Evolutionary conservation across 2,329 filamentous ascomycete genomes (phyloP).

Genomic region (Colletotrichum sp.): DNA sequence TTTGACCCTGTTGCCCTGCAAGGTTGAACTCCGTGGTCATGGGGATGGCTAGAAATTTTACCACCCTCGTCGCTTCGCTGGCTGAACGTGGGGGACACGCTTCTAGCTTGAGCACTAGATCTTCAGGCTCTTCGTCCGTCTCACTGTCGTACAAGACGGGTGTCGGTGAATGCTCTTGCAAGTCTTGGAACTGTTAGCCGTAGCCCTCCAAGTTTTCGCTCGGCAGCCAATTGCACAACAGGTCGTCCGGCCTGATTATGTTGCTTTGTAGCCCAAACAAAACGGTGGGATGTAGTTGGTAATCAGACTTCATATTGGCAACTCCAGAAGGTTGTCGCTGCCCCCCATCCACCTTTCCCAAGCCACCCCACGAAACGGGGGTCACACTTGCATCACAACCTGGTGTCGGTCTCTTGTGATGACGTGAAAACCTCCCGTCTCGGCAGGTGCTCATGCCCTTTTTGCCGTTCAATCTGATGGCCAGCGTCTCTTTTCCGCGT

Average conservation of each 20-base stretch:
- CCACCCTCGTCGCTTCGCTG: not conserved
- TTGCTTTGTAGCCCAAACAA: not conserved
- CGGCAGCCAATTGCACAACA: not conserved
- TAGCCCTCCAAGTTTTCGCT: not conserved
- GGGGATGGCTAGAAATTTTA: not conserved
- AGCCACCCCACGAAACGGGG: slow-evolving; percentile 18
- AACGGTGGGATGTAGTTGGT: slow-evolving; percentile 6
- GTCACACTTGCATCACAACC: slow-evolving; percentile 12
- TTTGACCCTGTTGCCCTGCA: not conserved
- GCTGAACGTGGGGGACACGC: not conserved
- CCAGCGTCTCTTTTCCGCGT: not conserved
- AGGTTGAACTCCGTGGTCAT: not conserved
- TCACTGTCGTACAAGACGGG: not conserved
- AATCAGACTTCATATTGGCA: not conserved
- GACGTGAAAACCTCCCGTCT: not conserved
- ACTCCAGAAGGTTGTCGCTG: not conserved
- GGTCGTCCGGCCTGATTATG: not conserved
- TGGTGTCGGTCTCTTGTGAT: not conserved
- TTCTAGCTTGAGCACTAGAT: not conserved
- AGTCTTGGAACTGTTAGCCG: not conserved
- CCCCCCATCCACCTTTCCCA: slow-evolving; percentile 6
- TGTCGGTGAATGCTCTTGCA: not conserved
- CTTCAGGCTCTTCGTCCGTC: not conserved
- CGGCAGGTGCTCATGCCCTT: not conserved
- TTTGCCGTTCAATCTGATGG: not conserved